A percentile compares a stretch with the other conserved stretches of the same genome.
Evolutionary conservation across 306 rosid genomes (phyloP).

Genomic region (Rosa rugosa): DNA sequence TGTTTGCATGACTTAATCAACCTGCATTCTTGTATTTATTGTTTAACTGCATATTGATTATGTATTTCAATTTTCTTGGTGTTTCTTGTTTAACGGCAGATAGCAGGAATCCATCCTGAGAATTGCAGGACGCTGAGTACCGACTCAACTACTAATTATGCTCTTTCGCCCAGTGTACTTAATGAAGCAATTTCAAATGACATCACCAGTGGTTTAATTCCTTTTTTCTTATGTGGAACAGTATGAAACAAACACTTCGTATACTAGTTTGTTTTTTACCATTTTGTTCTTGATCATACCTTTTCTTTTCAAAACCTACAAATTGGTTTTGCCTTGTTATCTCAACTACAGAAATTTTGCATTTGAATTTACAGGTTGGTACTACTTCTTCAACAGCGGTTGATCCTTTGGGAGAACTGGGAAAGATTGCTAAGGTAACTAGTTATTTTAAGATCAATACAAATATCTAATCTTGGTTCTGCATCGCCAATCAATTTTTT

Average conservation of each 20-base stretch:
- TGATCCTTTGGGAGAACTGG: slow-evolving; percentile 76
- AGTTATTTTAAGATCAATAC: neutral
- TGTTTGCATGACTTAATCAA: slow-evolving; percentile 9
- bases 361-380: slow-evolving; percentile 60
- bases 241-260: slow-evolving; percentile 46
- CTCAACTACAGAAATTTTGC: slow-evolving; percentile 15
- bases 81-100: slow-evolving; percentile 47
- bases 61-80: slow-evolving; percentile 1
- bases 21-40: neutral
- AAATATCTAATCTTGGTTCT: neutral
- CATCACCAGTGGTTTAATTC: slow-evolving; percentile 60
- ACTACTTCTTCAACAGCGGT: slow-evolving; percentile 94
- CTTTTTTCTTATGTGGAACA: slow-evolving; percentile 89
- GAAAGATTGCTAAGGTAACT: slow-evolving; percentile 67
- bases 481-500: neutral
- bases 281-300: slow-evolving; percentile 8
- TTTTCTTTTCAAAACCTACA: neutral
- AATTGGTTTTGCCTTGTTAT: neutral
- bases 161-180: slow-evolving; percentile 67
- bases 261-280: slow-evolving; percentile 14
- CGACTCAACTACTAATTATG: slow-evolving; percentile 65
- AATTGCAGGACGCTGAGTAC: slow-evolving; percentile 77
- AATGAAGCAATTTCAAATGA: slow-evolving; percentile 68
- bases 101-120: slow-evolving; percentile 78
- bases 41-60: neutral